Percentiles rank a stretch among this genome's conserved stretches.
Evolutionary conservation across 2,329 filamentous ascomycete species (phyloP).

Genomic region (Sordariomycetes sp.): DNA sequence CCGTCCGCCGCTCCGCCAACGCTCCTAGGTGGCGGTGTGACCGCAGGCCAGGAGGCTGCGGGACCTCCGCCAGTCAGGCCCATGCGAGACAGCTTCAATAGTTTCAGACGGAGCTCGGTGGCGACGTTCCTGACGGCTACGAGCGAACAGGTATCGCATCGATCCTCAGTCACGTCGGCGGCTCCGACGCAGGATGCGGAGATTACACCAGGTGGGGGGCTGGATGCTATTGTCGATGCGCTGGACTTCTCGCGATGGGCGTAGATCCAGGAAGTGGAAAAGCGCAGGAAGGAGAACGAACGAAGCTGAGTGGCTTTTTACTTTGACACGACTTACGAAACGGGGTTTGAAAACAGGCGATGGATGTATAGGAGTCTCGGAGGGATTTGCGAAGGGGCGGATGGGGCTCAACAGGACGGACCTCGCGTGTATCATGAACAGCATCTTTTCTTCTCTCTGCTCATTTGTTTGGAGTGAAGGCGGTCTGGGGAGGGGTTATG

Average conservation of each 20-base stretch:
- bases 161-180: conserved; percentile 45
- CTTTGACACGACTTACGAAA: neutral
- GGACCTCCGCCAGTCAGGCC: conserved; percentile 28
- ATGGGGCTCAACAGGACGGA: neutral
- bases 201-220: conserved; percentile 21
- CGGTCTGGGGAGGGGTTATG: neutral
- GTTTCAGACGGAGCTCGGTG: conserved; percentile 51
- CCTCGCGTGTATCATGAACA: neutral
- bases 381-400: neutral
- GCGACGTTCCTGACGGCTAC: conserved; percentile 52
- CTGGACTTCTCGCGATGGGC: conserved; percentile 41
- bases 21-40: conserved; percentile 2
- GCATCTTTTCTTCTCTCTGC: neutral
- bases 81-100: conserved; percentile 50
- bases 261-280: conserved; percentile 10
- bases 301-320: neutral
- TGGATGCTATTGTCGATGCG: conserved; percentile 30
- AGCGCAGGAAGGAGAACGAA: no score
- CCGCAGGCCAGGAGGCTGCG: conserved; percentile 6
- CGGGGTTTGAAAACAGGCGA: neutral
- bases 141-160: conserved; percentile 45
- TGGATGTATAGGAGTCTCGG: neutral
- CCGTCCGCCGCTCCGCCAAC: conserved; percentile 3
- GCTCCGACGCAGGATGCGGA: conserved; percentile 44
- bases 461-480: neutral